Evolutionary conservation across 1,139 yeast genomes (phyloP), one percentile per base, ranked within the genome.

Genomic region (Geotrichum carabidarum): DNA sequence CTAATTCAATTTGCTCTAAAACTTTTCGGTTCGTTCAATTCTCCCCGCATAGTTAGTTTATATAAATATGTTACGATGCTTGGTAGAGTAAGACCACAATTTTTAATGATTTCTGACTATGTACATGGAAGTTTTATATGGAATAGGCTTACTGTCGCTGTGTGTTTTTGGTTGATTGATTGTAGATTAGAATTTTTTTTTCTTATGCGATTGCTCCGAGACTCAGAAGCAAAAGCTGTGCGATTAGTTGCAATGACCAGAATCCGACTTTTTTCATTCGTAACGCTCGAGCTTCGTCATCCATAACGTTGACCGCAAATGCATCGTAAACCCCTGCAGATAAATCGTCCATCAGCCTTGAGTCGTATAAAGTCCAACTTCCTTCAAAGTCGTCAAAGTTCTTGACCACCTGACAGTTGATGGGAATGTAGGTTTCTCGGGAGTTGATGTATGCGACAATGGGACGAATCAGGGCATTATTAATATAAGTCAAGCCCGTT

Each of bases 361-460:
- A 86, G 68, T 93, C 99, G 69, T 90, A 93, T 5, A 90, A 78
- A 0, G 99, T 93, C 99, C 99, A 93, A 4, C 96, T 82, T 0
- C 99, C 99, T 63, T 87, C 90, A 66, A 93, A 93, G 65, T 93
- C 98, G 38, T 76, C 74, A 32, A 89, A 72, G 51, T 81, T 79
- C 67, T 93, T 93, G 47, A 86, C 85, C n/a, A 93, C 82, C 5
- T 91, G 80, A 65, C 96, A 89, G 60, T 83, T 78, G 58, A 93
- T 83, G 50, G 96, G 97, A 59, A 93, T 91, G 63, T 85, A 86
- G 0, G 98, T 89, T 65, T 87, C 86, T 59, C 86, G 80, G 37
- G 95, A 85, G 69, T 93, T 93, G 67, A 93, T 91, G 70, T 91
- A 93, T 0, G 94, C 98, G 32, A 93, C 96, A 67, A 93, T 91